Evolutionary conservation across 768 basidiomycete genomes (phyloP).

Genomic region (Hortiboletus campestris): DNA sequence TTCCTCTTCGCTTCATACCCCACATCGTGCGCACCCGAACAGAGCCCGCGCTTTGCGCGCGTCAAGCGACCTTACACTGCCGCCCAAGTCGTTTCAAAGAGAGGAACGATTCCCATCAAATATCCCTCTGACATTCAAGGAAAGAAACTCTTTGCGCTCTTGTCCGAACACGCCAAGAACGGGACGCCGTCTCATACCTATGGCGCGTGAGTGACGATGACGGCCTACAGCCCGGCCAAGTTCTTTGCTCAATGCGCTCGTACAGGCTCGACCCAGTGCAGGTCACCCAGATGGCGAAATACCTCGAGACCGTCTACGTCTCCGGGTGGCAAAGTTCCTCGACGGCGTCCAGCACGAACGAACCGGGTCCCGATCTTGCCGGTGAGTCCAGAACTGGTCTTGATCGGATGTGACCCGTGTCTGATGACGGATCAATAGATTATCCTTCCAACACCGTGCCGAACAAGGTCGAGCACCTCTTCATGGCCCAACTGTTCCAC

Average conservation of each 20-base stretch:
- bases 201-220: slow-evolving; percentile 78
- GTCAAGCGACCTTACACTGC: slow-evolving; percentile 93
- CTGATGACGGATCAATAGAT: slow-evolving; percentile 45
- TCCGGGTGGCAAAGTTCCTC: slow-evolving; percentile 96
- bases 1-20: neutral
- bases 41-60: slow-evolving; percentile 85
- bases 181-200: slow-evolving; percentile 93
- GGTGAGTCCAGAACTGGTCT: slow-evolving; percentile 44
- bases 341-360: slow-evolving; percentile 90
- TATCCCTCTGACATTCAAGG: slow-evolving; percentile 85
- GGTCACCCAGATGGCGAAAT: slow-evolving; percentile 97
- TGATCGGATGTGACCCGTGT: neutral
- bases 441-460: slow-evolving; percentile 99
- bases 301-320: slow-evolving; percentile 98
- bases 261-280: slow-evolving; percentile 95
- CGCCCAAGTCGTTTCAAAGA: slow-evolving; percentile 88
- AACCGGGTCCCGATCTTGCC: slow-evolving; percentile 98
- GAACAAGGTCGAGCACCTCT: slow-evolving; percentile 97
- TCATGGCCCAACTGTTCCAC: slow-evolving; percentile 98
- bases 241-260: slow-evolving; percentile 22
- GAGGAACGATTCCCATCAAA: slow-evolving; percentile 79
- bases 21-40: neutral
- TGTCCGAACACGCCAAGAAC: slow-evolving; percentile 72
- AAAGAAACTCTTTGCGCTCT: slow-evolving; percentile 80
- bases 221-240: neutral